Evolutionary conservation across 2,329 filamentous ascomycete genomes (phyloP), one percentile per base, ranked within the genome.

Genomic region (Paecilomyces sp.): DNA sequence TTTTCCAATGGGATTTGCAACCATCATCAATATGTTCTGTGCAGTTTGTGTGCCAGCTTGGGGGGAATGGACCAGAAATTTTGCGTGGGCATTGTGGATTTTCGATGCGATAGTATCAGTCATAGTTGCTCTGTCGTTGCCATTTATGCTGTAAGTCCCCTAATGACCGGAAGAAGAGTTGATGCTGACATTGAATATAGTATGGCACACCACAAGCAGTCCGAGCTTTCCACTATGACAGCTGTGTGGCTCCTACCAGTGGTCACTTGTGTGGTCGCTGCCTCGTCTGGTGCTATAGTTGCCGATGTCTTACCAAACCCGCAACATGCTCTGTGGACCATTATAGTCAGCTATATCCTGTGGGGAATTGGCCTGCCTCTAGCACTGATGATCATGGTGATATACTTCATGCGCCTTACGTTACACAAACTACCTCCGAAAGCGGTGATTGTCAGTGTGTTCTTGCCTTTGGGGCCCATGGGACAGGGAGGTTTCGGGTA

Each of bases 361-460:
- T 90, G 86, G 86, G 88, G 88, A 0, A 84, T 88, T 57, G 85
- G 86, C 2, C 75, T 82, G 0, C 82, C 83, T 0, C 74, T 90
- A 54, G 83, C 86, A 0, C 79, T 87, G 71, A 83, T 83, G 62
- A 81, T 89, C 7, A 78, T 90, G 51, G 84, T 83, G 4, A 82
- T 90, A 55, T 91, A 91, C 73, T 88, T 89, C 64, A 84, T 88
- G 60, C 85, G 88, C 13, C 78, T 91, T 25, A 85, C 83, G 2
- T 71, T 90, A 2, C 83, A 90, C 73, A 85, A 86, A 50, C 77
- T 90, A n/a, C 88, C 88, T 0, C 83, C 86, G 1, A 82, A 83
- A 61, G 87, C 88, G 62, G 83, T 87, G 58, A 86, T 90, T 52
- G 86, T 89, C 9, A 87, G 83, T 2, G 83, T 86, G 1, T 89